Conservation (phyloP, 305 asterid genomes). For the Fraxinus greggii region DNA sequence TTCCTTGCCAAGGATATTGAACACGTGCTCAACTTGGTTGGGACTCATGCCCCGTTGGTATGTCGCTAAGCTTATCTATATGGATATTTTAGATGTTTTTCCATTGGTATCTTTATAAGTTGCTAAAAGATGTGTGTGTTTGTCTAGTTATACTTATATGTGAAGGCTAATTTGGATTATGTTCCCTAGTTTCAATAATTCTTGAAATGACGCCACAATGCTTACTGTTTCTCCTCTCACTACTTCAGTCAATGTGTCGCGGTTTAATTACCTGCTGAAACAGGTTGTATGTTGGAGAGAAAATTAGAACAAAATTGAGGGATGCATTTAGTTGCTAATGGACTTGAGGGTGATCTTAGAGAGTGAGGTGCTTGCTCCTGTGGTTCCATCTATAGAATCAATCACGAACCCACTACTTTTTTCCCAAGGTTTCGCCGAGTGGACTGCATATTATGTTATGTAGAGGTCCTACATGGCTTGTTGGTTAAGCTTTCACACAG, state of each 20-base stretch:
- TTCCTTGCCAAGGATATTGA: slow-evolving; percentile 80
- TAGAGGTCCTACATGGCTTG: not conserved
- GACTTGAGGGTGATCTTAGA: not conserved
- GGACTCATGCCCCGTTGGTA: slow-evolving; percentile 49
- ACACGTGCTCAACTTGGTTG: slow-evolving; percentile 79
- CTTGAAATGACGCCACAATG: not conserved
- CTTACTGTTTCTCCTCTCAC: not conserved
- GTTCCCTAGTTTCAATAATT: not conserved
- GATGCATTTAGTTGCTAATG: not conserved
- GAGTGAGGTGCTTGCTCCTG: not conserved
- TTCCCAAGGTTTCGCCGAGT: not conserved
- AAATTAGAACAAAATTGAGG: not conserved
- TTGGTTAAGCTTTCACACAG: not conserved
- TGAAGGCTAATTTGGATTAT: not conserved
- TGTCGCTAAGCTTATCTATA: slow-evolving; percentile 18
- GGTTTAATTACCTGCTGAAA: not conserved
- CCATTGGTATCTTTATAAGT: not conserved
- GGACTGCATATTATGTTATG: not conserved
- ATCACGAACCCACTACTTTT: not conserved
- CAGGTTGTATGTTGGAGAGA: not conserved
- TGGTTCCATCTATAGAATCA: not conserved
- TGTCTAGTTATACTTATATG: not conserved
- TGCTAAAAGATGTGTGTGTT: not conserved
- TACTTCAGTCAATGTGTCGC: not conserved
- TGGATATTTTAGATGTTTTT: not conserved